phyloP scores from a whole-genome alignment of 192 early-diverging fungal genomes.

The Entophlyctis helioformis region DNA sequence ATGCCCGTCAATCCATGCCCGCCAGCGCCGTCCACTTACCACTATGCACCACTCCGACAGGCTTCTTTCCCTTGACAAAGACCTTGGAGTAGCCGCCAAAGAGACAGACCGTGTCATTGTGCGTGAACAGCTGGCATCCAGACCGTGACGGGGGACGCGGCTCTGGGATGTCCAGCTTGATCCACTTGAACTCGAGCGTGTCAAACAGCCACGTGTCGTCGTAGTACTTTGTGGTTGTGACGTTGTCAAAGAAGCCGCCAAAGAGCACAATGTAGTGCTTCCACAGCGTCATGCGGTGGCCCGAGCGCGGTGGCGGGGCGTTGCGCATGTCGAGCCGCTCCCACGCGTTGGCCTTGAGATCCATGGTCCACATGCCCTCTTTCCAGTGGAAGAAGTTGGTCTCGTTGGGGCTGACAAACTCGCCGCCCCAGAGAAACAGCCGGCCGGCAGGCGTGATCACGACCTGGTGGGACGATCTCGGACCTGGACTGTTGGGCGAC shows the following conservation, averaged over 20 bases:
- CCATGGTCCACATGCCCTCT: conserved; percentile 65
- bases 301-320: conserved; percentile 36
- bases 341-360: conserved; percentile 55
- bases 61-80: conserved; percentile 46
- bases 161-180: conserved; percentile 23
- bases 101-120: conserved; percentile 37
- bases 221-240: conserved; percentile 19
- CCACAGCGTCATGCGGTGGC: conserved; percentile 54
- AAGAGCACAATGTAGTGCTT: conserved; percentile 52
- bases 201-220: conserved; percentile 56
- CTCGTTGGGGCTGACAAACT: conserved; percentile 50
- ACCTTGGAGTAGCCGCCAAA: conserved; percentile 64
- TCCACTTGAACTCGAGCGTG: conserved; percentile 46
- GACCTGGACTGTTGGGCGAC: conserved; percentile 52
- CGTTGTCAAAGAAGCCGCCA: conserved; percentile 51
- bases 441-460: conserved; percentile 45
- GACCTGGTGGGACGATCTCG: conserved; percentile 57
- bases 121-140: conserved; percentile 48
- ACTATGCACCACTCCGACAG: conserved; percentile 39
- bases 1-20: conserved; percentile 4
- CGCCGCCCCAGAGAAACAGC: conserved; percentile 54
- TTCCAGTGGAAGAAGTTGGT: conserved; percentile 57
- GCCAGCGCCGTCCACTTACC: conserved; percentile 24
- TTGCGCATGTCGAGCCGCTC: conserved; percentile 48
- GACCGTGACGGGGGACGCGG: conserved; percentile 34